Conservation (phyloP, 441 rosid genomes). For the Raphanus hybrid region DNA sequence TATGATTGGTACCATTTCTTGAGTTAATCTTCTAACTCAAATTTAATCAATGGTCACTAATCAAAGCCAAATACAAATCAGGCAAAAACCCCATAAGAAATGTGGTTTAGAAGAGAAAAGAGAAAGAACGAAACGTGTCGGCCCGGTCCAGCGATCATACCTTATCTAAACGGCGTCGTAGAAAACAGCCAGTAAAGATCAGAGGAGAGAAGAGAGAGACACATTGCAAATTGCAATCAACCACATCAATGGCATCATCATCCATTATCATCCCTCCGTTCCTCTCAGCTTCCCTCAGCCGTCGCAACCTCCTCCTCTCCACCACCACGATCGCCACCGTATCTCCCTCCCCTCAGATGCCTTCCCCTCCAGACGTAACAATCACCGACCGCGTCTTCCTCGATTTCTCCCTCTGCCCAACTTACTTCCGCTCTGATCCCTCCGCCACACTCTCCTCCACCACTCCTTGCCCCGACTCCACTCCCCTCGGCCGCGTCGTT, state of each 20-base stretch:
- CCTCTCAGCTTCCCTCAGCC: slow-evolving; percentile 33
- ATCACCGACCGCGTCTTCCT: slow-evolving; percentile 86
- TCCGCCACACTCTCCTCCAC: slow-evolving; percentile 57
- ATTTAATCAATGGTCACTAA: too few relatives aligned
- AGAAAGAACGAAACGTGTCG: neutral
- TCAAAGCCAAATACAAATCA: neutral
- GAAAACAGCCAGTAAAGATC: neutral
- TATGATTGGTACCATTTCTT: too few relatives aligned
- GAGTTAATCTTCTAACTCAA: too few relatives aligned
- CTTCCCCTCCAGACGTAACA: slow-evolving; percentile 58
- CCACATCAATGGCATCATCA: slow-evolving; percentile 37
- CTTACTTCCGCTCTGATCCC: slow-evolving; percentile 60
- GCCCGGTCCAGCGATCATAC: neutral
- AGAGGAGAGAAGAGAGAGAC: neutral
- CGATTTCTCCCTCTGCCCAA: slow-evolving; percentile 83
- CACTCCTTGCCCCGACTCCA: slow-evolving; percentile 60
- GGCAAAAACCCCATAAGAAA: neutral
- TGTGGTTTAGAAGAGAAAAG: neutral
- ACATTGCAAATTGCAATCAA: slow-evolving; percentile 6
- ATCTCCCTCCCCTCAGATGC: slow-evolving; percentile 28
- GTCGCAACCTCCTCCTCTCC: slow-evolving; percentile 41
- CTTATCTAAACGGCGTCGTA: slow-evolving; percentile 5
- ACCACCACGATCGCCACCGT: slow-evolving; percentile 47
- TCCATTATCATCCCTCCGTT: slow-evolving; percentile 45
- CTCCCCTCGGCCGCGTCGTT: slow-evolving; percentile 74